phyloP scores from a whole-genome alignment of 116 monocot species.

The Trichopus zeylanicus region DNA sequence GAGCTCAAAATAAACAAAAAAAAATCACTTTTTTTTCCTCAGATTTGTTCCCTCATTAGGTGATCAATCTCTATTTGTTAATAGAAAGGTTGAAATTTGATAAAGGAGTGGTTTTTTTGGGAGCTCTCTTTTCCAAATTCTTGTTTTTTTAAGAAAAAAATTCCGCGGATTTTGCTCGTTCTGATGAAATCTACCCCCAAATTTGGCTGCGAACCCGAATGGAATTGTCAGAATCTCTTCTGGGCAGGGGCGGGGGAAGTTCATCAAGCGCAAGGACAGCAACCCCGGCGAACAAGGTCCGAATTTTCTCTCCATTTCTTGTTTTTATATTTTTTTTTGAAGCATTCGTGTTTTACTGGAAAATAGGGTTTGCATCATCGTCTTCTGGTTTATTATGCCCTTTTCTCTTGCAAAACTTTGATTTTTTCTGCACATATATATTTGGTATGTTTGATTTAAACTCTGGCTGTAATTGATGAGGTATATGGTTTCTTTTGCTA shows the following conservation, averaged over 20 bases:
- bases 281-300: slow-evolving; percentile 69
- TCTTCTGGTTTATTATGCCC: too few relatives aligned
- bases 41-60: not conserved
- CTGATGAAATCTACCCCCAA: not conserved
- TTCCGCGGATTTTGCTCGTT: not conserved
- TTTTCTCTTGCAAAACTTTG: too few relatives aligned
- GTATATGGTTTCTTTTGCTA: too few relatives aligned
- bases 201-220: slow-evolving; percentile 15
- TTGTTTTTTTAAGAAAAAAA: not conserved
- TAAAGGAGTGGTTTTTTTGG: not conserved
- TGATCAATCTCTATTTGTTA: not conserved
- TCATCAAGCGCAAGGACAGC: slow-evolving; percentile 84
- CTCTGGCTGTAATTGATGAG: too few relatives aligned
- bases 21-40: too few relatives aligned
- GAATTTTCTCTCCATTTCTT: too few relatives aligned
- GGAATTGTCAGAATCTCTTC: slow-evolving; percentile 49
- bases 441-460: too few relatives aligned
- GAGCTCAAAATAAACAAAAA: too few relatives aligned
- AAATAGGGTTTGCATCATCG: too few relatives aligned
- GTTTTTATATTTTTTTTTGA: too few relatives aligned
- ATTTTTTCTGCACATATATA: too few relatives aligned
- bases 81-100: not conserved
- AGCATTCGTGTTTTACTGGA: too few relatives aligned
- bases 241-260: slow-evolving; percentile 35
- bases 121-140: not conserved